These are phyloP conservation scores for Parasitella parasitica DNA, from an alignment of 371 early-diverging fungal species.

Conservation along the genomic window DNA sequence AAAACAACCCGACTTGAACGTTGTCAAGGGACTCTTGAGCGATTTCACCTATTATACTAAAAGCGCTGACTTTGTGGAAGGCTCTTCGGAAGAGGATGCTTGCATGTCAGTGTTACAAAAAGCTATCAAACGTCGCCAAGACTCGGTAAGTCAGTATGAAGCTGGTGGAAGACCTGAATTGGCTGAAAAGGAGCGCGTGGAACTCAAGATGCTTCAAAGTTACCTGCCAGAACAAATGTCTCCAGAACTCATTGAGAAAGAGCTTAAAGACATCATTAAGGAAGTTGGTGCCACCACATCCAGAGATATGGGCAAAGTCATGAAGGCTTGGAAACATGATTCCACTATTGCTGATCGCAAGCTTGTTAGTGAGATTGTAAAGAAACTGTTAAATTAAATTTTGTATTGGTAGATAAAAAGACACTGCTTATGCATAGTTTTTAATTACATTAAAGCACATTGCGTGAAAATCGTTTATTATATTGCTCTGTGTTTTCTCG, in stretches of 20 bases:
- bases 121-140: conserved; percentile 72
- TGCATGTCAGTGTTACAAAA: conserved; percentile 62
- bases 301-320: conserved; percentile 77
- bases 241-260: conserved; percentile 62
- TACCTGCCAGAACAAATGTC: conserved; percentile 76
- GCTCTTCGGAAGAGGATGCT: conserved; percentile 45
- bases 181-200: conserved; percentile 60
- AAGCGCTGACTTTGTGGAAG: conserved; percentile 45
- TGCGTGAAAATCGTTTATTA: no score
- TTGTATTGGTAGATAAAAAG: not conserved
- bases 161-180: conserved; percentile 68
- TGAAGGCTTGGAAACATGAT: conserved; percentile 72
- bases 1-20: conserved; percentile 64
- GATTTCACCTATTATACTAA: conserved; percentile 76
- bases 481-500: no score
- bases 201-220: conserved; percentile 57
- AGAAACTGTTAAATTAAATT: conserved; percentile 35
- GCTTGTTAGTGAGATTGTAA: conserved; percentile 64
- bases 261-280: conserved; percentile 51
- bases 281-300: conserved; percentile 52
- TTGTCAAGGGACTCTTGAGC: conserved; percentile 70
- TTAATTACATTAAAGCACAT: no score
- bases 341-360: conserved; percentile 66
- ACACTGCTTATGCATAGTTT: no score
- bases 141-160: conserved; percentile 63